Evolutionary conservation across 2,329 filamentous ascomycete genomes (phyloP).

Genomic region (Zalaria sp.): DNA sequence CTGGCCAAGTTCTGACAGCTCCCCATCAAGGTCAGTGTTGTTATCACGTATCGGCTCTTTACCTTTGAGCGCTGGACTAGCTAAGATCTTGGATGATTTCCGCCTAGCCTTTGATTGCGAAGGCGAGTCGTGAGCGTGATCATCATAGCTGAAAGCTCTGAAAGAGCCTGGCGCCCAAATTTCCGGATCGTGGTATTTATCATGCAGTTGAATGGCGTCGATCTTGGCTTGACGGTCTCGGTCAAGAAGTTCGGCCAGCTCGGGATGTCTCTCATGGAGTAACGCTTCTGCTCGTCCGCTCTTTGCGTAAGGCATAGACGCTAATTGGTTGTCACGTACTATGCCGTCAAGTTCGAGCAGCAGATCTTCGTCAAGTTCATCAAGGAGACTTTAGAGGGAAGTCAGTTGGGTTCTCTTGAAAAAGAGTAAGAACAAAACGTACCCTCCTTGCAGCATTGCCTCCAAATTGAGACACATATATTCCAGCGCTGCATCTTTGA

Average conservation of each 20-base stretch:
- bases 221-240: constrained; percentile 56
- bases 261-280: constrained; percentile 50
- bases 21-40: constrained; percentile 1
- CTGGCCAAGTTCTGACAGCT: not conserved
- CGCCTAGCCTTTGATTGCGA: constrained; percentile 28
- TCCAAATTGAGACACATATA: constrained; percentile 90
- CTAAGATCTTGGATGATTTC: constrained; percentile 25
- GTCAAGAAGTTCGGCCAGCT: constrained; percentile 49
- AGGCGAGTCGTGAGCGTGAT: constrained; percentile 33
- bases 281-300: constrained; percentile 57
- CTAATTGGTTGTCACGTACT: constrained; percentile 69
- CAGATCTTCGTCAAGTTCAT: constrained; percentile 75
- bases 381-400: constrained; percentile 43
- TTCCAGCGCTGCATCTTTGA: constrained; percentile 78
- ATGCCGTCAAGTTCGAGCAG: constrained; percentile 65
- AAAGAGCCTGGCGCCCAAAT: constrained; percentile 46
- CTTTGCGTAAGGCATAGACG: constrained; percentile 61
- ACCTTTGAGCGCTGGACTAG: constrained; percentile 48
- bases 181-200: constrained; percentile 51
- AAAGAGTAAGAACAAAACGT: constrained; percentile 9
- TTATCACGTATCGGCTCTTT: constrained; percentile 28
- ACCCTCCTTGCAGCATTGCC: constrained; percentile 77
- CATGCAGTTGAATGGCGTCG: constrained; percentile 60
- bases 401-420: constrained; percentile 7
- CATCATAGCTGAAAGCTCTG: constrained; percentile 52